Evolutionary conservation across 78 protist genomes (phyloP).

Genomic region (Dictyostelium firmibasis): DNA sequence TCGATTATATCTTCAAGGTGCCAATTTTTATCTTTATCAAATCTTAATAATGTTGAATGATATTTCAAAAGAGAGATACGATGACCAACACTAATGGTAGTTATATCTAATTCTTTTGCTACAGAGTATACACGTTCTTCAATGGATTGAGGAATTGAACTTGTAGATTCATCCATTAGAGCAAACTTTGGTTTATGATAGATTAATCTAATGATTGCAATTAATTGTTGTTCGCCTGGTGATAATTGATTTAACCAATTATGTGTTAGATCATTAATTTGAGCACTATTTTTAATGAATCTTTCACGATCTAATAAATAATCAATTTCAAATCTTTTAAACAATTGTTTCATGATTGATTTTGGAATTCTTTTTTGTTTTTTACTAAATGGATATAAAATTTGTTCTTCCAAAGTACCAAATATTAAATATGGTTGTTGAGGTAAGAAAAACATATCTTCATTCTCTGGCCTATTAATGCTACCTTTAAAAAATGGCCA

Average conservation of each 20-base stretch:
- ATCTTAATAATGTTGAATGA: conserved; percentile 32
- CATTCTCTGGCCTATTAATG: conserved; percentile 22
- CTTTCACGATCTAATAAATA: conserved; percentile 47
- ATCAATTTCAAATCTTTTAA: conserved; percentile 4
- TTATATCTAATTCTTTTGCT: conserved; percentile 1
- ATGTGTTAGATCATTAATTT: conserved; percentile 45
- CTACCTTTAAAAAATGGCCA: conserved; percentile 79
- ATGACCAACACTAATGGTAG: conserved; percentile 61
- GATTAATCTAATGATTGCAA: conserved; percentile 47
- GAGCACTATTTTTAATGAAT: conserved; percentile 3
- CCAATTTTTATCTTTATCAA: conserved; percentile 58
- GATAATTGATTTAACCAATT: conserved; percentile 78
- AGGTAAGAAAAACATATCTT: conserved; percentile 40
- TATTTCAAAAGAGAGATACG: conserved; percentile 14
- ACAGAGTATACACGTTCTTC: conserved; percentile 40
- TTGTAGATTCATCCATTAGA: conserved; percentile 66
- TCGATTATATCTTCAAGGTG: background rate
- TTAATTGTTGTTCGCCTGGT: conserved; percentile 84
- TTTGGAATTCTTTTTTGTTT: background rate
- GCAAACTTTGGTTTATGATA: conserved; percentile 76
- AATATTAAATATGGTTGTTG: conserved; percentile 76
- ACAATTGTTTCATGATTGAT: background rate
- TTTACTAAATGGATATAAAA: conserved; percentile 59
- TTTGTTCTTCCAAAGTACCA: conserved; percentile 72
- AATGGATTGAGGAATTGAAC: conserved; percentile 46